Conservation (phyloP, 169 alveolate species). For the Eimeria tenella region DNA sequence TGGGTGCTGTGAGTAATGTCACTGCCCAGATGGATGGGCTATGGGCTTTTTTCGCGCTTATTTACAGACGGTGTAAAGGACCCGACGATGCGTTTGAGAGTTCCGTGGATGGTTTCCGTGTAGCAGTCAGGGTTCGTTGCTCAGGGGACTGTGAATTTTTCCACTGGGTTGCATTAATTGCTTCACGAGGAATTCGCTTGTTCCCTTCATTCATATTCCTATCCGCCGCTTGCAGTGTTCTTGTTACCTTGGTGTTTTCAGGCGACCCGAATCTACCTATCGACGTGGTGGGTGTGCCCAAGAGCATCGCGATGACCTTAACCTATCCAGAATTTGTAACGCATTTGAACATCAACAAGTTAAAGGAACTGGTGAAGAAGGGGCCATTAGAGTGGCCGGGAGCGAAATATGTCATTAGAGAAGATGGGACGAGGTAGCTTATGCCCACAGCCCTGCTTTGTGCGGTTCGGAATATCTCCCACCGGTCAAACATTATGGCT, state of each 20-base stretch:
- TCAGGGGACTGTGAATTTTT: neutral
- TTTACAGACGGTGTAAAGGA: no score
- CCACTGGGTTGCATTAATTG: no score
- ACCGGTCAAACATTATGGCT: no score
- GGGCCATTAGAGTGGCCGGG: conserved; percentile 99
- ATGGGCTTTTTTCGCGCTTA: no score
- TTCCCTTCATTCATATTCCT: no score
- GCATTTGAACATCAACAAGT: conserved; percentile 95
- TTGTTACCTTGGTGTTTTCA: neutral
- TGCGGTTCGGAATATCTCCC: no score
- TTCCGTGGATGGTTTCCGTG: neutral
- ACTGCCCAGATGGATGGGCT: no score
- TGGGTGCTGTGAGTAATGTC: no score
- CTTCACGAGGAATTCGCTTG: no score
- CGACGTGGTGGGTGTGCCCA: conserved; percentile 98
- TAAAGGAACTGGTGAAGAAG: conserved; percentile 93
- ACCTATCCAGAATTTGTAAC: conserved; percentile 99
- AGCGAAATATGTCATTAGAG: conserved; percentile 96
- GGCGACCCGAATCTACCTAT: conserved; percentile 98
- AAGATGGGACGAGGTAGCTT: conserved; percentile 93
- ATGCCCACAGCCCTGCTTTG: neutral
- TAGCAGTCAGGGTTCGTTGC: neutral
- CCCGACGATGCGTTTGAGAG: no score
- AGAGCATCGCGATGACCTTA: conserved; percentile 98
- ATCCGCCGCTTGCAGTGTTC: neutral